Conservation (phyloP, 768 basidiomycete genomes). For the Mycena polygramma region DNA sequence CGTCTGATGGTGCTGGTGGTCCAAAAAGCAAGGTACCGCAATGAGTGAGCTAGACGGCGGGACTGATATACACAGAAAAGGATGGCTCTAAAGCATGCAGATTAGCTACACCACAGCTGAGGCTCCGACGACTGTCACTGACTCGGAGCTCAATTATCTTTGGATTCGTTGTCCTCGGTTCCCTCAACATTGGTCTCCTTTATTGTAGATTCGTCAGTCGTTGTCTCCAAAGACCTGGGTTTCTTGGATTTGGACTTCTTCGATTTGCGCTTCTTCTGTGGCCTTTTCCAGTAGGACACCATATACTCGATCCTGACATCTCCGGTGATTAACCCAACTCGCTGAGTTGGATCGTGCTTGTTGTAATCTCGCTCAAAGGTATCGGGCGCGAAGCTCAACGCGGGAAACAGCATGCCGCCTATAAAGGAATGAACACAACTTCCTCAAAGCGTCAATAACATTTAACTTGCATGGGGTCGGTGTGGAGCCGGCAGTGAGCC, state of each 20-base stretch:
- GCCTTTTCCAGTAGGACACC: constrained; percentile 29
- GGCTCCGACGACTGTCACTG: no score
- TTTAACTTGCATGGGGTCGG: constrained; percentile 12
- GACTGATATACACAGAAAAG: background rate
- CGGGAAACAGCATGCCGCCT: constrained; percentile 20
- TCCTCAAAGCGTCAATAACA: no score
- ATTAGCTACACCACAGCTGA: no score
- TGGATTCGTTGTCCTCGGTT: no score
- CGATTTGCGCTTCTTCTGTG: background rate
- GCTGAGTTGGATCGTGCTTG: constrained; percentile 15
- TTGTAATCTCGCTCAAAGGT: background rate
- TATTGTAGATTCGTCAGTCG: no score
- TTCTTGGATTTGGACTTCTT: no score
- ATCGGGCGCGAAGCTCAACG: constrained; percentile 5
- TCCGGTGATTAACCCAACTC: constrained; percentile 13
- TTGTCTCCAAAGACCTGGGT: no score
- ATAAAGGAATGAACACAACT: background rate
- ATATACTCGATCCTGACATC: constrained; percentile 13
- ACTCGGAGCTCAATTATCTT: no score
- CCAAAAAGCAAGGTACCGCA: no score
- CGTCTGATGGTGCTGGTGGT: no score
- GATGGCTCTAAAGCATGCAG: no score
- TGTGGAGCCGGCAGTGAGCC: constrained; percentile 14
- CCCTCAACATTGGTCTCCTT: no score
- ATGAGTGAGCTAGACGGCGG: background rate